These are phyloP conservation scores for Rhizophora mangle DNA, from an alignment of 345 rosid genomes.

Conservation along the genomic window DNA sequence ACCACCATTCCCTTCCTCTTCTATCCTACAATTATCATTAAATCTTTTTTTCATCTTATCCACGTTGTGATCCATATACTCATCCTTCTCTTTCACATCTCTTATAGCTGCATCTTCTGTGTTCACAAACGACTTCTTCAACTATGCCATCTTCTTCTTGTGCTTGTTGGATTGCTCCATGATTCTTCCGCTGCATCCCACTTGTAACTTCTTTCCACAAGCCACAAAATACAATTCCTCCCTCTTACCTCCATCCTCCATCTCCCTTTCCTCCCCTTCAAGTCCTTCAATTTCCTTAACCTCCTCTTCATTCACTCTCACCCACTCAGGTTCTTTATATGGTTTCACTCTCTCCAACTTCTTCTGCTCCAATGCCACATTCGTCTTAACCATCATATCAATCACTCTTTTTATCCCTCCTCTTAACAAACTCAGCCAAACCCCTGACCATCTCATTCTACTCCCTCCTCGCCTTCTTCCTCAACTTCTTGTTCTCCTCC, in stretches of 20 bases:
- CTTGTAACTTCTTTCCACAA: slow-evolving; percentile 83
- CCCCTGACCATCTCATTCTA: too few species aligned
- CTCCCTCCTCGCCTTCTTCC: too few species aligned
- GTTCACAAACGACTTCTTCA: slow-evolving; percentile 54
- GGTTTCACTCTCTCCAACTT: slow-evolving; percentile 53
- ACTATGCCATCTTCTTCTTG: slow-evolving; percentile 75
- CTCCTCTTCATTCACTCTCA: slow-evolving; percentile 44
- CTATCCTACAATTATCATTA: slow-evolving; percentile 37
- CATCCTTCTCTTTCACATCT: slow-evolving; percentile 22
- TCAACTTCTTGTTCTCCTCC: slow-evolving; percentile 62
- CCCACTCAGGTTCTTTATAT: slow-evolving; percentile 69
- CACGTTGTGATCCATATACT: slow-evolving; percentile 6
- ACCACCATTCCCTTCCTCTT: slow-evolving; percentile 27
- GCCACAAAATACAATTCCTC: slow-evolving; percentile 74
- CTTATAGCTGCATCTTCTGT: slow-evolving; percentile 36
- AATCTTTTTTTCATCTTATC: slow-evolving; percentile 47
- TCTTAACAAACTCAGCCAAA: too few species aligned
- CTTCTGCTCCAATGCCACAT: slow-evolving; percentile 58
- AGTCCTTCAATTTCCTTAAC: slow-evolving; percentile 27
- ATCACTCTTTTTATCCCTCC: slow-evolving; percentile 83
- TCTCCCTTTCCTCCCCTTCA: slow-evolving; percentile 38
- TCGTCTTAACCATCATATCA: slow-evolving; percentile 67
- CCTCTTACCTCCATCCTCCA: slow-evolving; percentile 26
- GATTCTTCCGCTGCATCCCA: slow-evolving; percentile 93
- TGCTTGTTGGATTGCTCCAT: slow-evolving; percentile 98